Evolutionary conservation across 208 protist species (phyloP).

Genomic region (Trichomonas vaginalis): DNA sequence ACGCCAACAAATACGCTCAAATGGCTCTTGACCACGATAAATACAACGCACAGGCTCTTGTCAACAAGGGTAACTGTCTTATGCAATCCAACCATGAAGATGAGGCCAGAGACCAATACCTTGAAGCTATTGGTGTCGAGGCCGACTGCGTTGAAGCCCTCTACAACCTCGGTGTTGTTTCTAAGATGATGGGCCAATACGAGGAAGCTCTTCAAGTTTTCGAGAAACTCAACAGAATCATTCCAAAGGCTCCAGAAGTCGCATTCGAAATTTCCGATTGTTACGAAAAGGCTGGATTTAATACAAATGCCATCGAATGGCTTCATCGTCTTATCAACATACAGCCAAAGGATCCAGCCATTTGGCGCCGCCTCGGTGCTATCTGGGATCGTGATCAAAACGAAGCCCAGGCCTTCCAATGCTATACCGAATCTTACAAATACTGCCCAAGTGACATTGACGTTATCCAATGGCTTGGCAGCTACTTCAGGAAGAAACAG

Average conservation of each 20-base stretch:
- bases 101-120: conserved; percentile 61
- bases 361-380: conserved; percentile 65
- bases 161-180: conserved; percentile 75
- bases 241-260: conserved; percentile 74
- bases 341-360: conserved; percentile 72
- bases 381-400: conserved; percentile 61
- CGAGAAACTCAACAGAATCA: conserved; percentile 64
- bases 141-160: conserved; percentile 83
- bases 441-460: conserved; percentile 71
- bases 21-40: conserved; percentile 68
- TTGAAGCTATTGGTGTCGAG: conserved; percentile 72
- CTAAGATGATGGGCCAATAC: conserved; percentile 48
- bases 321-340: conserved; percentile 39
- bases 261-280: conserved; percentile 60
- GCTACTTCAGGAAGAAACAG: conserved; percentile 63
- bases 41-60: conserved; percentile 80
- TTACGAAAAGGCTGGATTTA: conserved; percentile 5
- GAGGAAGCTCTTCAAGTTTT: conserved; percentile 59
- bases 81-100: conserved; percentile 64
- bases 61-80: conserved; percentile 82
- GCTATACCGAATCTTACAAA: conserved; percentile 22
- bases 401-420: conserved; percentile 30
- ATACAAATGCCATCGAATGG: conserved; percentile 37
- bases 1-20: conserved; percentile 76
- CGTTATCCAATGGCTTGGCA: conserved; percentile 81